Conservation (phyloP, 2,329 filamentous ascomycete genomes). For the Penicillium sp. region DNA sequence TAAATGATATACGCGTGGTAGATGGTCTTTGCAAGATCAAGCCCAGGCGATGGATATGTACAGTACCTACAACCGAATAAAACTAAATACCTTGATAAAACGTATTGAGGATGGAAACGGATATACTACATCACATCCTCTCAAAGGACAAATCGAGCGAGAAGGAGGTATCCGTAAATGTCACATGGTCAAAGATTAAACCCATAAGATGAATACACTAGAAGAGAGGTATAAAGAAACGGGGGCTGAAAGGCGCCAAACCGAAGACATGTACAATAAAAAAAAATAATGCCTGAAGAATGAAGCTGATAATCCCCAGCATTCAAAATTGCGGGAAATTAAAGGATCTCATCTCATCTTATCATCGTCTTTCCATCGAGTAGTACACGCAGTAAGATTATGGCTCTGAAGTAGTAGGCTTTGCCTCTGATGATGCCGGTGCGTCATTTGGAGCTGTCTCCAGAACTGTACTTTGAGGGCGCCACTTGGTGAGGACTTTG, state of each 20-base stretch:
- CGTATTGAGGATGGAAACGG: neutral
- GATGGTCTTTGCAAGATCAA: neutral
- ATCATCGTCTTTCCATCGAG: neutral
- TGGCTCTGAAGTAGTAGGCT: conserved; percentile 9
- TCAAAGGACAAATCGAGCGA: neutral
- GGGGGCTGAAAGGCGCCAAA: neutral
- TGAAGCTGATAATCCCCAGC: neutral
- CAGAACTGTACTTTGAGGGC: conserved; percentile 46
- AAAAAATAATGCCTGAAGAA: neutral
- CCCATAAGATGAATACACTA: neutral
- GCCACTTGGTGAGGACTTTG: conserved; percentile 58
- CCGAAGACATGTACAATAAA: neutral
- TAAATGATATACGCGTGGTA: too few relatives aligned
- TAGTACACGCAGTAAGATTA: neutral
- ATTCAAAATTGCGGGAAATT: neutral
- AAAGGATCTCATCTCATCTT: neutral
- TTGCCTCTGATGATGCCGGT: conserved; percentile 10
- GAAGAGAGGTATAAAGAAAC: neutral
- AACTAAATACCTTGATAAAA: neutral
- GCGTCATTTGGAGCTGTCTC: conserved; percentile 15
- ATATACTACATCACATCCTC: neutral
- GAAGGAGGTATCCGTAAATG: neutral
- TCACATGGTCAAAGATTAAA: neutral
- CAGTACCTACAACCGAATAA: too few relatives aligned
- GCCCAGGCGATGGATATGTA: neutral